A percentile compares a stretch with the other conserved stretches of the same genome.
These are phyloP conservation scores for Phytophthora chlamydospora DNA, from an alignment of 352 stramenopile species.

Conservation along the genomic window DNA sequence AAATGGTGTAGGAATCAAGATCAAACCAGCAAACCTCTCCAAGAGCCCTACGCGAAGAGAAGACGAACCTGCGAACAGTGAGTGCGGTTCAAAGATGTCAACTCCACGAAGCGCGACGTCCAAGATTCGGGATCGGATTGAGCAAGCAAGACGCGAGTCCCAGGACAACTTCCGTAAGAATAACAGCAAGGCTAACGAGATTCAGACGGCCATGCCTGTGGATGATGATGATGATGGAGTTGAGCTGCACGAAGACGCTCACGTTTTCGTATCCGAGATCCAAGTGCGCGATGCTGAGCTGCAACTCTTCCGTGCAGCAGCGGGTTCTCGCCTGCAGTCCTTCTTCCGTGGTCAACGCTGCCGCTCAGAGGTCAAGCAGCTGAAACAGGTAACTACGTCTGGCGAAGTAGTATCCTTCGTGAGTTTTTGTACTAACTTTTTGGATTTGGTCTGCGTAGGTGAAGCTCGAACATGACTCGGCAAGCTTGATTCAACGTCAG, in stretches of 20 bases:
- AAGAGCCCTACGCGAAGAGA: constrained; percentile 6
- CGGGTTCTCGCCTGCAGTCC: constrained; percentile 40
- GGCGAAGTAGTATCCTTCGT: background rate
- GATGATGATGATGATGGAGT: constrained; percentile 16
- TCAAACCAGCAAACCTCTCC: constrained; percentile 7
- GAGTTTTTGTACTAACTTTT: background rate
- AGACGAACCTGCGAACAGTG: background rate
- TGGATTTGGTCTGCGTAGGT: constrained; percentile 7
- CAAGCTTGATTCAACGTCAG: constrained; percentile 32
- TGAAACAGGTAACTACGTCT: constrained; percentile 32
- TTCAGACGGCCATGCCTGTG: background rate
- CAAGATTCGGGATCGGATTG: constrained; percentile 41
- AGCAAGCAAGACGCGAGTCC: constrained; percentile 40
- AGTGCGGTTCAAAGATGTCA: constrained; percentile 14
- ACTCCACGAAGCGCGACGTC: constrained; percentile 33
- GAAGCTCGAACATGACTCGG: constrained; percentile 28
- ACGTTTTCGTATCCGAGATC: constrained; percentile 30
- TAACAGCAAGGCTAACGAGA: constrained; percentile 10
- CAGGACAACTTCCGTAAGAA: constrained; percentile 16
- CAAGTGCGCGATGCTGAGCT: constrained; percentile 26
- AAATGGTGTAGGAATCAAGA: constrained; percentile 16
- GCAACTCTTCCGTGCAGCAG: constrained; percentile 27
- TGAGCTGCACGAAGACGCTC: constrained; percentile 27
- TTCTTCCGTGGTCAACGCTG: constrained; percentile 37
- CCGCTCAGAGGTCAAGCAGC: constrained; percentile 27